These are phyloP conservation scores for Trichopus zeylanicus DNA, from an alignment of 116 monocot genomes.

Conservation along the genomic window DNA sequence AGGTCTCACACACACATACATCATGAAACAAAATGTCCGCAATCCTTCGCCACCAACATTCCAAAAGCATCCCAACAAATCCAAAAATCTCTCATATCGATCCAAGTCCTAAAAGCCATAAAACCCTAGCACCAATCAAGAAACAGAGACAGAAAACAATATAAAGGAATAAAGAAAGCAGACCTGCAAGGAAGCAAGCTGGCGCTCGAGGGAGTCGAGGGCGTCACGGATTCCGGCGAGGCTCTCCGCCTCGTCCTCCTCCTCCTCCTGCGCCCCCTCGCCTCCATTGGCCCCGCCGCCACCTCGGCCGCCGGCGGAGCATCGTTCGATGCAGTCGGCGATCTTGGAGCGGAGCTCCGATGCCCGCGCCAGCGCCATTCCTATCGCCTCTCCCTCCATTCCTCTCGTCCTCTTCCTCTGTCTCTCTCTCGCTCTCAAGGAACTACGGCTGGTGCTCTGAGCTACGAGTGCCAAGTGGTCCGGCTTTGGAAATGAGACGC, in stretches of 20 bases:
- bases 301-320: neutral
- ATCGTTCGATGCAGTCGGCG: constrained; percentile 8
- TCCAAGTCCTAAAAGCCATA: too few relatives aligned
- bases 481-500: too few relatives aligned
- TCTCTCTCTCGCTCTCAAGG: neutral
- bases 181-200: constrained; percentile 29
- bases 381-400: constrained; percentile 41
- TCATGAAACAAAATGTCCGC: too few relatives aligned
- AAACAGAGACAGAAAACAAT: neutral
- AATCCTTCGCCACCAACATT: too few relatives aligned
- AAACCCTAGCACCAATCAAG: neutral
- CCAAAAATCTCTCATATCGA: neutral
- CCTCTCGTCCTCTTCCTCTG: constrained; percentile 1
- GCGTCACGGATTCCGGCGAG: constrained; percentile 26
- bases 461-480: too few relatives aligned
- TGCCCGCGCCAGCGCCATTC: constrained; percentile 25
- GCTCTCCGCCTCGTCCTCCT: constrained; percentile 14
- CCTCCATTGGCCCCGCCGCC: neutral
- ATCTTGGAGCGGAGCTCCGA: constrained; percentile 30
- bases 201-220: constrained; percentile 30
- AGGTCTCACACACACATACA: too few relatives aligned
- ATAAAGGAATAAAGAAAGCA: neutral
- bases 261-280: constrained; percentile 1
- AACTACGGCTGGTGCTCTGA: too few relatives aligned
- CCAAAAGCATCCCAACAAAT: too few relatives aligned